Conservation (phyloP, 441 rosid species). For the Gossypium gossypioides region DNA sequence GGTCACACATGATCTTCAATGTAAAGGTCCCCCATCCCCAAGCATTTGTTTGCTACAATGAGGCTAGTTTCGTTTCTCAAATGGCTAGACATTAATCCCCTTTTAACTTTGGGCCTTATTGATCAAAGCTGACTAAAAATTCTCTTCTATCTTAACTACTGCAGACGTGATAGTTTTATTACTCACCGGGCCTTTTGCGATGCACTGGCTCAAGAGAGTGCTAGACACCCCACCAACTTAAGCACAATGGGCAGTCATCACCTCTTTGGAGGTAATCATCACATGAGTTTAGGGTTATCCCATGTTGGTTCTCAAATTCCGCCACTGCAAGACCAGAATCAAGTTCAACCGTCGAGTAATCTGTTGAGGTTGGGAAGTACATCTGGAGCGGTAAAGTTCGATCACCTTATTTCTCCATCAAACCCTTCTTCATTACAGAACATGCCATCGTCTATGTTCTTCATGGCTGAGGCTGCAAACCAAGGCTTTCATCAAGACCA, state of each 20-base stretch:
- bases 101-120: not conserved
- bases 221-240: slow-evolving; percentile 50
- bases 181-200: slow-evolving; percentile 81
- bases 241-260: slow-evolving; percentile 38
- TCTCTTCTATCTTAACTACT: not conserved
- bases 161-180: slow-evolving; percentile 78
- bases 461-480: slow-evolving; percentile 24
- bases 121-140: not conserved
- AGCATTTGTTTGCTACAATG: not conserved
- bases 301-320: slow-evolving; percentile 34
- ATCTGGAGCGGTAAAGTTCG: slow-evolving; percentile 28
- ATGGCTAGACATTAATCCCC: not conserved
- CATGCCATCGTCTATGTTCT: slow-evolving; percentile 26
- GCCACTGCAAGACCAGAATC: slow-evolving; percentile 28
- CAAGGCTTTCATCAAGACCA: slow-evolving; percentile 22
- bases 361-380: slow-evolving; percentile 28
- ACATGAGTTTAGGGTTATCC: slow-evolving; percentile 33
- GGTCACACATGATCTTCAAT: not conserved
- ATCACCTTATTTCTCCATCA: slow-evolving; percentile 32
- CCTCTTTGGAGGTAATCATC: slow-evolving; percentile 39
- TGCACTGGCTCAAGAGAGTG: slow-evolving; percentile 67
- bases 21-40: slow-evolving; percentile 1
- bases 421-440: slow-evolving; percentile 22
- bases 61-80: too few relatives aligned
- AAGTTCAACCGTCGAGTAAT: slow-evolving; percentile 18